These are phyloP conservation scores for Ascochyta koolunga DNA, from an alignment of 2,329 filamentous ascomycete species.

Conservation along the genomic window DNA sequence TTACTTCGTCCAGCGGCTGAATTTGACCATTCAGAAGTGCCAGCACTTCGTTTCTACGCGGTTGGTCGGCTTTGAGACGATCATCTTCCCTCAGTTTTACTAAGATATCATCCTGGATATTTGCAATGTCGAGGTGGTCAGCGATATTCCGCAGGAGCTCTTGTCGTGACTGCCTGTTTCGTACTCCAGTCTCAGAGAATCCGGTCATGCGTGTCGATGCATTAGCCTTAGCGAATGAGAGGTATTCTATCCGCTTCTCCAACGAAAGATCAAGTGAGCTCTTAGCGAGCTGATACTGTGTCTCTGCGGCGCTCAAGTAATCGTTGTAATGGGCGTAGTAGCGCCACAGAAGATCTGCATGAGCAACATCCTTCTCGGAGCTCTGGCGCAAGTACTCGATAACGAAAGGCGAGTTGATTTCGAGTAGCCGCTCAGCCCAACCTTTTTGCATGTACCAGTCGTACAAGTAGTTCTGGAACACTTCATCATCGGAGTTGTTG, in stretches of 20 bases:
- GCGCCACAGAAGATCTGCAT: slow-evolving; percentile 89
- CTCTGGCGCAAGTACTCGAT: slow-evolving; percentile 83
- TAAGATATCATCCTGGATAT: slow-evolving; percentile 91
- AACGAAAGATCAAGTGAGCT: slow-evolving; percentile 82
- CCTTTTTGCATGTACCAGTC: slow-evolving; percentile 93
- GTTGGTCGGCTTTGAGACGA: slow-evolving; percentile 63
- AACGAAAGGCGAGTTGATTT: slow-evolving; percentile 83
- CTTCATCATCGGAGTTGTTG: slow-evolving; percentile 84
- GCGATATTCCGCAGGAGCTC: slow-evolving; percentile 82
- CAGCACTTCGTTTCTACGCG: slow-evolving; percentile 69
- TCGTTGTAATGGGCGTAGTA: slow-evolving; percentile 86
- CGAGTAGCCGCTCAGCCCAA: slow-evolving; percentile 83
- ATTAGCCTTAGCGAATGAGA: slow-evolving; percentile 90
- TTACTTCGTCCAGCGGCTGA: slow-evolving; percentile 75
- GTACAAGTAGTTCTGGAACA: slow-evolving; percentile 96
- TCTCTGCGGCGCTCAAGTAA: slow-evolving; percentile 85
- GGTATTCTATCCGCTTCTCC: slow-evolving; percentile 84
- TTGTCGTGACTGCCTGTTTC: slow-evolving; percentile 76
- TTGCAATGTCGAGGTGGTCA: slow-evolving; percentile 87
- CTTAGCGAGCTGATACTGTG: slow-evolving; percentile 82
- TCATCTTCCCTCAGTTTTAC: slow-evolving; percentile 76
- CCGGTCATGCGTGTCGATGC: slow-evolving; percentile 82
- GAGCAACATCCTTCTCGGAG: slow-evolving; percentile 71
- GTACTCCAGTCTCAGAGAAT: slow-evolving; percentile 60
- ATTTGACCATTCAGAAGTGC: slow-evolving; percentile 78